Conservation (phyloP, 257 asterid species). For the Solanum piurae region DNA sequence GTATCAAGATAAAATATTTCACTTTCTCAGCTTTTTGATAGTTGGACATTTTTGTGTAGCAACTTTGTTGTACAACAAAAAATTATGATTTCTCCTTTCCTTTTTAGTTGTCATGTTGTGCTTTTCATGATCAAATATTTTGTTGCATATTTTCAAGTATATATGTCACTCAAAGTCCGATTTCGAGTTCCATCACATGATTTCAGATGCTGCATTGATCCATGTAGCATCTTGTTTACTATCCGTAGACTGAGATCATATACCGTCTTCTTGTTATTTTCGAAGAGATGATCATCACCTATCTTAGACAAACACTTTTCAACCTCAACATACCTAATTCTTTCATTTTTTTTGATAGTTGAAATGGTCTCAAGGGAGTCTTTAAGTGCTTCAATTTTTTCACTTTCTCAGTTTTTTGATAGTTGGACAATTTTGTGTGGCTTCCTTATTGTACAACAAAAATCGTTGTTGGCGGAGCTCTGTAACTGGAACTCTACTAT, state of each 20-base stretch:
- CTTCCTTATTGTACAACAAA: conserved; percentile 53
- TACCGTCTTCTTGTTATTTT: conserved; percentile 52
- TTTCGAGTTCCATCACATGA: conserved; percentile 42
- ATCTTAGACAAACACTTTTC: conserved; percentile 65
- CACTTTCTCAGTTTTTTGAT: conserved; percentile 31
- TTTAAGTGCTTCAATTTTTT: conserved; percentile 79
- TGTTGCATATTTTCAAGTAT: no score
- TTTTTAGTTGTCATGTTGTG: no score
- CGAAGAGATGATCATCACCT: conserved; percentile 36
- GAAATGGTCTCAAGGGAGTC: conserved; percentile 80
- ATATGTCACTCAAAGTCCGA: conserved; percentile 34
- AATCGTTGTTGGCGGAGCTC: conserved; percentile 48
- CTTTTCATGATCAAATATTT: background rate
- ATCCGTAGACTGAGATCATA: conserved; percentile 36
- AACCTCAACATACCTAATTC: conserved; percentile 65
- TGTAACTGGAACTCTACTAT: background rate
- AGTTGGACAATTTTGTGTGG: conserved; percentile 11
- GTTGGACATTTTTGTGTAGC: conserved; percentile 18
- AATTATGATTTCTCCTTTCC: no score
- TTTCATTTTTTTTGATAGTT: conserved; percentile 77
- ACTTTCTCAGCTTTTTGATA: conserved; percentile 35
- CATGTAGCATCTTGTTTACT: conserved; percentile 68
- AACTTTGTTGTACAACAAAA: conserved; percentile 15
- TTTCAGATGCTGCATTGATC: conserved; percentile 82
- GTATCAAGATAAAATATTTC: background rate